phyloP scores from a whole-genome alignment of 106 monocot genomes.

The Acorus calamus region DNA sequence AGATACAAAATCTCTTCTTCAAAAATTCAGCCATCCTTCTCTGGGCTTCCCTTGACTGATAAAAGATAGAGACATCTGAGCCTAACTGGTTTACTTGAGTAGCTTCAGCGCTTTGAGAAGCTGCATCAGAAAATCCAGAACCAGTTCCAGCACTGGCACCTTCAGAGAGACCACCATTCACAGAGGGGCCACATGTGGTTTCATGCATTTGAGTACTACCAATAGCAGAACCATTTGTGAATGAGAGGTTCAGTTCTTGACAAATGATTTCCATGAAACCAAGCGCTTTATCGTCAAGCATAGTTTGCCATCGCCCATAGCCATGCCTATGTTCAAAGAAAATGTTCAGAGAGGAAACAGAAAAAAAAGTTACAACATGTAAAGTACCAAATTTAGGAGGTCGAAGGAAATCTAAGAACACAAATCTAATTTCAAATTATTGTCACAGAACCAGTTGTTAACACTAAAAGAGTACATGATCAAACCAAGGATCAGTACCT shows the following conservation, averaged over 20 bases:
- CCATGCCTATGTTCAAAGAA: conserved; percentile 57
- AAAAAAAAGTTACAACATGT: too few relatives aligned
- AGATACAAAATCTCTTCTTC: conserved; percentile 74
- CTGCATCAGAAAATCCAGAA: conserved; percentile 6
- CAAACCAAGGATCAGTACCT: too few relatives aligned
- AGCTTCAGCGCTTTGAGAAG: conserved; percentile 29
- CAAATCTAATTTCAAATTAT: conserved; percentile 62
- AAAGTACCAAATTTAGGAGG: not conserved
- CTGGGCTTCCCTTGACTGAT: conserved; percentile 64
- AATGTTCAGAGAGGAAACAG: not conserved
- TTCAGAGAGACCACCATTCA: conserved; percentile 22
- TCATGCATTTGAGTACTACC: conserved; percentile 24
- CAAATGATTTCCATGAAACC: conserved; percentile 70
- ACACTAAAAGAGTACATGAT: too few relatives aligned
- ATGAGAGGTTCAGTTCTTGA: conserved; percentile 71
- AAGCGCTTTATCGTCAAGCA: conserved; percentile 76
- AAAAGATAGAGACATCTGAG: conserved; percentile 26
- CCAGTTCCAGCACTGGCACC: conserved; percentile 3
- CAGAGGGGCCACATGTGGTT: conserved; percentile 15
- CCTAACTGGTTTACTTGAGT: conserved; percentile 26
- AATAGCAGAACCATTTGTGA: conserved; percentile 24
- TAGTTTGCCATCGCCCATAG: conserved; percentile 88
- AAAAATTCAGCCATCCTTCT: conserved; percentile 85
- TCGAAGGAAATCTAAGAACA: not conserved
- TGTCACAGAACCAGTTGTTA: conserved; percentile 20